Evolutionary conservation across 257 asterid genomes (phyloP).

Genomic region (Rehmannia glutinosa): DNA sequence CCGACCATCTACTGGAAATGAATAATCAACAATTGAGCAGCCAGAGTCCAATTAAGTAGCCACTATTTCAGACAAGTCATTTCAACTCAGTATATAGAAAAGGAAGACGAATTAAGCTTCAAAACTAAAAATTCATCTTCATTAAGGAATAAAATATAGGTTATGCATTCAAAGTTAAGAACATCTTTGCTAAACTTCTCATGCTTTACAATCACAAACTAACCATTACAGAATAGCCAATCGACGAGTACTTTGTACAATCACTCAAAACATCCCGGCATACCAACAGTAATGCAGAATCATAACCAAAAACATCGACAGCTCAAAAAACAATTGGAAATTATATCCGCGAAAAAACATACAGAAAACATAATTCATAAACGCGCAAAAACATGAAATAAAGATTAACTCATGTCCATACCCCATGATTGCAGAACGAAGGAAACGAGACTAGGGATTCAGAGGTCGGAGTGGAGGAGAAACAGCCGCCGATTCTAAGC

Average conservation of each 20-base stretch:
- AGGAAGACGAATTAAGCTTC: too few relatives aligned
- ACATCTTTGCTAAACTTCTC: neutral
- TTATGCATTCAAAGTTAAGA: too few relatives aligned
- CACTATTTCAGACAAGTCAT: too few relatives aligned
- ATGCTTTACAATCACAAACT: neutral
- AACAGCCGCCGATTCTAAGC: neutral
- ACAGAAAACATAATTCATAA: neutral
- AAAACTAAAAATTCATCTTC: neutral
- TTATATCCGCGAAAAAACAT: neutral
- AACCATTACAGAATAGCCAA: too few relatives aligned
- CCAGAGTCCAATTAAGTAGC: too few relatives aligned
- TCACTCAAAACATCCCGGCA: too few relatives aligned
- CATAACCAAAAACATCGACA: neutral
- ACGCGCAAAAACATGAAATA: neutral
- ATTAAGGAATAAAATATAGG: too few relatives aligned
- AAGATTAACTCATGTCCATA: neutral
- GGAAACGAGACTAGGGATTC: neutral
- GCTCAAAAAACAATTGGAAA: neutral
- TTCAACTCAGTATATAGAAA: neutral
- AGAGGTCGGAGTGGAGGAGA: neutral
- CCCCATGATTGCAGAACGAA: conserved; percentile 34
- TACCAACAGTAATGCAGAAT: too few relatives aligned
- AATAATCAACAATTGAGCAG: neutral
- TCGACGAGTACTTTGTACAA: too few relatives aligned
- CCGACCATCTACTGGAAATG: neutral